A percentile compares a stretch with the other conserved stretches of the same genome.
Conservation (phyloP, 139 green algal species). For the Zygnema circumcarinatum region DNA sequence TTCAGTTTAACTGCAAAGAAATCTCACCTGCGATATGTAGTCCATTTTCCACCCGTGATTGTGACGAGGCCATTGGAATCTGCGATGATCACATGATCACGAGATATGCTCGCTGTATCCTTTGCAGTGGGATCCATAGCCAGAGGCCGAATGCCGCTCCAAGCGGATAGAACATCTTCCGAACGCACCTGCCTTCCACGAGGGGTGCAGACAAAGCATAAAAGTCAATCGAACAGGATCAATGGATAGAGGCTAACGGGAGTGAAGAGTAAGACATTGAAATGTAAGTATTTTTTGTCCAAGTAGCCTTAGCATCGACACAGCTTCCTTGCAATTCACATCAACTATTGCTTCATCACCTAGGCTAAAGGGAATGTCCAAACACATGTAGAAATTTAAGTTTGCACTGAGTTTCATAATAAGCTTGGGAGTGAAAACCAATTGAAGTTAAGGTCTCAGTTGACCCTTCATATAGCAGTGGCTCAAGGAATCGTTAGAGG, state of each 20-base stretch:
- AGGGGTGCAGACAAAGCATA: slow-evolving; percentile 40
- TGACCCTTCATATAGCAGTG: too few relatives aligned
- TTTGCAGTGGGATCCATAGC: slow-evolving; percentile 77
- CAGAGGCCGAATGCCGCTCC: slow-evolving; percentile 93
- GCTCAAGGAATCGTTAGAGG: too few relatives aligned
- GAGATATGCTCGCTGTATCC: slow-evolving; percentile 60
- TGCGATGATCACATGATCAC: slow-evolving; percentile 76
- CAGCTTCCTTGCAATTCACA: too few relatives aligned
- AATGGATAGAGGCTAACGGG: background rate
- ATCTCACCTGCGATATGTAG: slow-evolving; percentile 85
- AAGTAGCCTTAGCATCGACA: too few relatives aligned
- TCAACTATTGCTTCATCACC: too few relatives aligned
- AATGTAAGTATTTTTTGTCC: background rate
- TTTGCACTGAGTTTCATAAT: too few relatives aligned
- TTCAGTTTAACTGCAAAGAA: too few relatives aligned
- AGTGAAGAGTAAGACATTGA: background rate
- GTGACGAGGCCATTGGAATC: slow-evolving; percentile 80
- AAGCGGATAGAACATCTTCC: slow-evolving; percentile 88
- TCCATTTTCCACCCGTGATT: slow-evolving; percentile 95
- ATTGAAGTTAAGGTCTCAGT: too few relatives aligned
- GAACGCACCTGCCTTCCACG: slow-evolving; percentile 65
- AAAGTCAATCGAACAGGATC: background rate
- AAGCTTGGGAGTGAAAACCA: too few relatives aligned
- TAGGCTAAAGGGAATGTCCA: too few relatives aligned
- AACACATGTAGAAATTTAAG: too few relatives aligned